Base-by-base conservation (phyloP, 129 eudicot genomes). In the Sambucus nigra region DNA sequence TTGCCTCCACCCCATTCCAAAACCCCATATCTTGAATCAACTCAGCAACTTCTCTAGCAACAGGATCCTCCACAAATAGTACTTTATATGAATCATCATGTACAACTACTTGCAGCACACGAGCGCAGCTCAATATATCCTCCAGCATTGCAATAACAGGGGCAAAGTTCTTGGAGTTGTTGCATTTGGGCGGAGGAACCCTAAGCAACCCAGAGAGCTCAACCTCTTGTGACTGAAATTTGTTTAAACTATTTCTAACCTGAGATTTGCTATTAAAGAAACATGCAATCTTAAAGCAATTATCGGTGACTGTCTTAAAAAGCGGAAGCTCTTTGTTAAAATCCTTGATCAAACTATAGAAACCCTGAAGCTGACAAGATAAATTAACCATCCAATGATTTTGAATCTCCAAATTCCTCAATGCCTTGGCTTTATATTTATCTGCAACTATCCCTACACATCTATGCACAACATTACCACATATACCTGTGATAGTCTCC, bases 341-440 rank as follows among this genome's bases (percentile, higher is more conserved):
- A 60, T 88, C 96, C 60, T 83, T 83, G 42, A 80, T 53, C 70
- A 88, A 73, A 48, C 71, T 77, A 65, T 35, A 22, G 39, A 88
- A 73, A 12, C 79, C 94, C 44, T 75, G 83, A 73, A 71, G 71
- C 68, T 80, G 91, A 67, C 96, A 88, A 32, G 76, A 74, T 25
- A 88, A 60, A 59, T 88, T 88, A 40, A 88, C 65, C 96, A 88
- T 88, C 96, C 94, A 80, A 49, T 69, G 87, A 68, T 88, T 65
- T 55, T 66, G 77, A 41, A 40, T 28, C 50, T 88, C 94, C 56
- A 88, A 59, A 70, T 72, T 74, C 65, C 74, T 69, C 80, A 88
- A 75, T 28, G 84, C 82, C 47, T 78, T 80, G 14, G 64, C 62
- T 69, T 80, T 83, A 55, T 62, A 88, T 80, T 73, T 88, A 60